These are phyloP conservation scores for Pyronema domesticum DNA, from an alignment of 495 filamentous ascomycete genomes.

Conservation along the genomic window DNA sequence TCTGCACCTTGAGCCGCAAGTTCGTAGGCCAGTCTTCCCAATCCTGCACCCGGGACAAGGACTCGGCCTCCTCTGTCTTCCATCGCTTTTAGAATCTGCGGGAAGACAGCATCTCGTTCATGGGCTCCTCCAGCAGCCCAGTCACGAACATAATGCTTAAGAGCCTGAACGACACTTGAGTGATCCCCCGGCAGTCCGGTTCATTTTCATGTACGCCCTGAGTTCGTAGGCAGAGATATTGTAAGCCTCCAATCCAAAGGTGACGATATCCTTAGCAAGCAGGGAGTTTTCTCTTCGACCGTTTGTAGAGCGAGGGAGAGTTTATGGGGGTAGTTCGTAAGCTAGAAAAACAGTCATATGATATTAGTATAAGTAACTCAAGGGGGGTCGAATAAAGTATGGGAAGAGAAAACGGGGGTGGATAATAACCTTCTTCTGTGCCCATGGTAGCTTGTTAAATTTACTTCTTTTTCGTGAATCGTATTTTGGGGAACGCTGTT, in stretches of 20 bases:
- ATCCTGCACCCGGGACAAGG: slow-evolving; percentile 30
- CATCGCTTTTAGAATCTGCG: slow-evolving; percentile 25
- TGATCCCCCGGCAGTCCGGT: slow-evolving; percentile 17
- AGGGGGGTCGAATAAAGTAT: background rate
- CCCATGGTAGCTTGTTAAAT: slow-evolving; percentile 19
- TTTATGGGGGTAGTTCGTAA: background rate
- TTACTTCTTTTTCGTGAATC: slow-evolving; percentile 14
- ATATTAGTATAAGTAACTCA: background rate
- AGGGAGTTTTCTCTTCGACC: slow-evolving; percentile 14
- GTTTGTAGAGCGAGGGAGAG: background rate
- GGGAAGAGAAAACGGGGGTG: slow-evolving; percentile 2
- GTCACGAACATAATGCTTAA: slow-evolving; percentile 34
- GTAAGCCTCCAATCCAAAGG: slow-evolving; percentile 22
- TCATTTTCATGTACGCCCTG: slow-evolving; percentile 12
- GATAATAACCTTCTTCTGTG: slow-evolving; percentile 15
- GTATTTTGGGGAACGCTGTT: slow-evolving; percentile 15
- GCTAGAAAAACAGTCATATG: slow-evolving; percentile 1
- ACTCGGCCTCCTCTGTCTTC: slow-evolving; percentile 16
- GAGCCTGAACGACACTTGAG: slow-evolving; percentile 28
- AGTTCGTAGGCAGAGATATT: slow-evolving; percentile 21
- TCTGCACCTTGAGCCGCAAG: slow-evolving; percentile 27
- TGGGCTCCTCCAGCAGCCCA: slow-evolving; percentile 28
- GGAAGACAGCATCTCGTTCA: slow-evolving; percentile 28
- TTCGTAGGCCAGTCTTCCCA: slow-evolving; percentile 30
- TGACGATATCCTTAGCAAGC: slow-evolving; percentile 21